Evolutionary conservation across 495 filamentous ascomycete species (phyloP), one percentile per base, ranked within the genome.

Genomic region (Mytilinidion resinicola): DNA sequence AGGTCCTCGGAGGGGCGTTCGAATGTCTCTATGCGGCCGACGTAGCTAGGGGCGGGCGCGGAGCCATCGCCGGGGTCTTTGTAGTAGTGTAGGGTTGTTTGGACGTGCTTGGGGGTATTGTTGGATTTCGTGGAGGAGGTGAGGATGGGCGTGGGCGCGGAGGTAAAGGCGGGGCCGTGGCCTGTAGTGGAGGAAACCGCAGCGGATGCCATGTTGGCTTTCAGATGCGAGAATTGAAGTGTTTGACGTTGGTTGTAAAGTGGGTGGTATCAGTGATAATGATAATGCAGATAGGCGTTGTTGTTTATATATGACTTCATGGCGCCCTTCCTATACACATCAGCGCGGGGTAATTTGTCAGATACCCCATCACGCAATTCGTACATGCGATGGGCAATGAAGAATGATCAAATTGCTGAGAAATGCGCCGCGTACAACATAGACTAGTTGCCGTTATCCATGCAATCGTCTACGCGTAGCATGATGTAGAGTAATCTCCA

Each of bases 61-160:
- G 79, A 76, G 70, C 82, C 82, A 69, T 89, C 84, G 8, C 78
- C 43, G 1, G 89, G 86, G 0, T 81, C 77, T 3, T 52, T 41
- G 72, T 83, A 89, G 80, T 90, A 95, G 73, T 83, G 80, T 0
- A 95, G 75, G 39, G 66, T 70, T 20, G 85, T 77, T 19, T 70
- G 73, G 42, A 89, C 82, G 41, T 64, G 9, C 67, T 30, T 30
- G 25, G 25, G 25, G 52, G 58, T 86, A 82, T 66, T 90, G 83
- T 70, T 85, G 85, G 73, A 88, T 82, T 12, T 89, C 82, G 74
- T 76, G 25, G 86, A 4, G 87, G 87, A 1, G 57, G 64, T 15
- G 79, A 76, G 68, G 69, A 89, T 84, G 9, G 78, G 43, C 1
- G 89, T 86, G 0, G 80, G 77, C 2, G 48, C 41, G 72, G 83